These are phyloP conservation scores for Tolypocladium nubicola DNA, from an alignment of 2,329 filamentous ascomycete genomes.

Conservation along the genomic window DNA sequence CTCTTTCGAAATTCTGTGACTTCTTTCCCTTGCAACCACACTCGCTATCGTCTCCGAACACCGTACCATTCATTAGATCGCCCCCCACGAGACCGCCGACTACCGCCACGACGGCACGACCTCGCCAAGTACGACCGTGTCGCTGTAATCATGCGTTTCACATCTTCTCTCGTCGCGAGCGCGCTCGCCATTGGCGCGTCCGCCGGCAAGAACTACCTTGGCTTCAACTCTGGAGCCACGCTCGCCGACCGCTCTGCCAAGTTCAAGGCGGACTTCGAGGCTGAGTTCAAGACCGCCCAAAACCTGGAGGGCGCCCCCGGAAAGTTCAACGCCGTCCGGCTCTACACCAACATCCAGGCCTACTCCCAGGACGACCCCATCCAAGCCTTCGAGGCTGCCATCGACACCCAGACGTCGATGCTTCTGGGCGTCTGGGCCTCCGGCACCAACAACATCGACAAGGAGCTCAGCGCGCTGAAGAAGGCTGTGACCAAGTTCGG, in stretches of 20 bases:
- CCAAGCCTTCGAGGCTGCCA: slow-evolving; percentile 65
- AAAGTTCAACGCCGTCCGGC: slow-evolving; percentile 46
- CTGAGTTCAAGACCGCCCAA: slow-evolving; percentile 32
- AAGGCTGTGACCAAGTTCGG: slow-evolving; percentile 44
- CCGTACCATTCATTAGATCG: not conserved
- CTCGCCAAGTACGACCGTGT: not conserved
- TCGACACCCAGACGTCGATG: slow-evolving; percentile 47
- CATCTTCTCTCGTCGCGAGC: slow-evolving; percentile 24
- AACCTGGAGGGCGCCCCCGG: slow-evolving; percentile 31
- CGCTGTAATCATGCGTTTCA: slow-evolving; percentile 26
- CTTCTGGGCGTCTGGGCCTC: slow-evolving; percentile 57
- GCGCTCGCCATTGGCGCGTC: slow-evolving; percentile 28
- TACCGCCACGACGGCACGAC: not conserved
- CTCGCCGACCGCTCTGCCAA: slow-evolving; percentile 37
- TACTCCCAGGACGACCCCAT: slow-evolving; percentile 64
- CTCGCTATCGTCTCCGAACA: not conserved
- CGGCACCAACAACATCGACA: slow-evolving; percentile 41
- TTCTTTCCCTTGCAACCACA: not conserved
- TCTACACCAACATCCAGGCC: slow-evolving; percentile 59
- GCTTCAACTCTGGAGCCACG: slow-evolving; percentile 42
- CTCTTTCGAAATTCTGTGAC: not conserved
- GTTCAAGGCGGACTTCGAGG: slow-evolving; percentile 38
- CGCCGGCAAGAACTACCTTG: slow-evolving; percentile 36
- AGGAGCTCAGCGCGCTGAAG: slow-evolving; percentile 50
- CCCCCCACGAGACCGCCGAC: not conserved